Evolutionary conservation across 108 stramenopile species (phyloP).

Genomic region (Nitzschia putrida): DNA sequence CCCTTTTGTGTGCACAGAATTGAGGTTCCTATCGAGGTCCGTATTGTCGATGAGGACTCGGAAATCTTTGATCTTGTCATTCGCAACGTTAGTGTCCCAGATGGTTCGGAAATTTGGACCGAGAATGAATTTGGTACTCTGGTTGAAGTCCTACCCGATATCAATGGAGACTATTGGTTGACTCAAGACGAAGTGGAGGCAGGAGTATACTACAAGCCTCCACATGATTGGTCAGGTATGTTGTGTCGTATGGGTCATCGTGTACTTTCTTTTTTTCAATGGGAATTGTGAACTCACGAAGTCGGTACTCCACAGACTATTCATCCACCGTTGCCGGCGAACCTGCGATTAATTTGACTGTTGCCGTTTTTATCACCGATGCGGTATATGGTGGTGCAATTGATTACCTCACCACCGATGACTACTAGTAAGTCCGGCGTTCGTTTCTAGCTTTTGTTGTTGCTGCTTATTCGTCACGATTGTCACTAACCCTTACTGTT

Average conservation of each 20-base stretch:
- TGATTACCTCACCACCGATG: neutral
- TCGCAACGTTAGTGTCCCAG: neutral
- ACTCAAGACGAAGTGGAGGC: neutral
- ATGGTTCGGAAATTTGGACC: slow-evolving; percentile 2
- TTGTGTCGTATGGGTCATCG: neutral
- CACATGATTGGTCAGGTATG: slow-evolving; percentile 8
- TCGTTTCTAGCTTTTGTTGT: no score
- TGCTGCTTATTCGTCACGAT: neutral
- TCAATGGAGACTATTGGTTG: slow-evolving; percentile 2
- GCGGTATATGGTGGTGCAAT: neutral
- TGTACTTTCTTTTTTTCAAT: neutral
- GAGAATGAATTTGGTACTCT: neutral
- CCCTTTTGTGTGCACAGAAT: neutral
- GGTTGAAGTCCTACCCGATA: neutral
- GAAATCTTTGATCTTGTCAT: slow-evolving; percentile 5
- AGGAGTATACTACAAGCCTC: neutral
- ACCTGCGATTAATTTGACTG: neutral
- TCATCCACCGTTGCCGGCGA: neutral
- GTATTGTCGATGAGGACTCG: slow-evolving; percentile 2
- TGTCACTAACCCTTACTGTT: neutral
- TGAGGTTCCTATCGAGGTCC: slow-evolving; percentile 5
- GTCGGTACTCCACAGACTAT: neutral
- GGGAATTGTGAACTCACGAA: neutral
- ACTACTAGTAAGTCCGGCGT: slow-evolving; percentile 6
- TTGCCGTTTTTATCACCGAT: slow-evolving; percentile 6